Percentiles rank a stretch among this genome's conserved stretches.
Conservation (phyloP, 1,284 basidiomycete genomes). For the Moesziomyces antarcticus region DNA sequence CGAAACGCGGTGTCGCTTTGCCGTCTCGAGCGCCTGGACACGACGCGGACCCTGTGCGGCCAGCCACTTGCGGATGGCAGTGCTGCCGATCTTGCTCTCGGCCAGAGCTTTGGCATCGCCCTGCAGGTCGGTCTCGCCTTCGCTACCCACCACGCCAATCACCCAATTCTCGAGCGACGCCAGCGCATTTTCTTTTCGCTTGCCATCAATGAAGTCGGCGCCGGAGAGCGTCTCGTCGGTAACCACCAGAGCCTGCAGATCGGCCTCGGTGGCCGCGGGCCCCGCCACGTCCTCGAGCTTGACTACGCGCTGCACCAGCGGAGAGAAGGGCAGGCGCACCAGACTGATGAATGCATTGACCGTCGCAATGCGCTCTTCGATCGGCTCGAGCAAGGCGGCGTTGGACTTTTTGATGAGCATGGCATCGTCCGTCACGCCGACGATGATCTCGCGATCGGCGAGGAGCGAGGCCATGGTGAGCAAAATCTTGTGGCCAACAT, state of each 20-base stretch:
- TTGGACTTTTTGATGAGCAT: slow-evolving; percentile 82
- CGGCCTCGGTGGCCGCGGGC: slow-evolving; percentile 59
- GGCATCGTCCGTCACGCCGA: slow-evolving; percentile 82
- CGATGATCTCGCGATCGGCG: slow-evolving; percentile 80
- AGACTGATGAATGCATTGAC: slow-evolving; percentile 59
- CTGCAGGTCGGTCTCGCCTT: slow-evolving; percentile 54
- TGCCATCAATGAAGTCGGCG: slow-evolving; percentile 53
- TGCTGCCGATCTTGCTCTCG: slow-evolving; percentile 64
- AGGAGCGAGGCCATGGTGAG: slow-evolving; percentile 90
- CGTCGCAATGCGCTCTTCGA: slow-evolving; percentile 69
- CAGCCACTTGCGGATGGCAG: slow-evolving; percentile 63
- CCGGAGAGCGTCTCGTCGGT: slow-evolving; percentile 65
- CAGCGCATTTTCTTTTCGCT: slow-evolving; percentile 50
- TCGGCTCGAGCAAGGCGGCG: slow-evolving; percentile 77
- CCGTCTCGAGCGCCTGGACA: slow-evolving; percentile 31
- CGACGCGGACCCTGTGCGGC: slow-evolving; percentile 26
- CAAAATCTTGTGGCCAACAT: slow-evolving; percentile 96
- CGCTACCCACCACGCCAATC: slow-evolving; percentile 60
- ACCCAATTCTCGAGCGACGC: slow-evolving; percentile 44
- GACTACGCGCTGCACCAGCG: slow-evolving; percentile 50
- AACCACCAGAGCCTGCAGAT: slow-evolving; percentile 58
- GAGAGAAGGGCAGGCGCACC: slow-evolving; percentile 26
- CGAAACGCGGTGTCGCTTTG: slow-evolving; percentile 14
- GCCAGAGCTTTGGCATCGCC: slow-evolving; percentile 57
- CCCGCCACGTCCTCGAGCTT: slow-evolving; percentile 61